Conservation (phyloP, 192 early-diverging fungal genomes). For the Dimargaris cristalligena region DNA sequence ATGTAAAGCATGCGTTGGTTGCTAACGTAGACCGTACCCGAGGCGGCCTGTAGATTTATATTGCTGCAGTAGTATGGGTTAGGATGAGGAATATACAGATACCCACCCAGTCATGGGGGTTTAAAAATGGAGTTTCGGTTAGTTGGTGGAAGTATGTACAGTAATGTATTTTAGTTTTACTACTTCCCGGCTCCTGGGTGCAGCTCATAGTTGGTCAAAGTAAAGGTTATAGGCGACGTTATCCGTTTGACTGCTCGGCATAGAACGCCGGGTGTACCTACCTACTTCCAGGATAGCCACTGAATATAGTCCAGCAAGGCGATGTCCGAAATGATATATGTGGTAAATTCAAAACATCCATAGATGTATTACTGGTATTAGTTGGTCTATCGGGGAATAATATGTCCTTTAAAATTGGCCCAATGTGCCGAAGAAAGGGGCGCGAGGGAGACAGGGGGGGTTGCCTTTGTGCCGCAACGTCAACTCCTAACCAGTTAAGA, state of each 20-base stretch:
- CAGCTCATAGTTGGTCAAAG: background rate
- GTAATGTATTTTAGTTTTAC: background rate
- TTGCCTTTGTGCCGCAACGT: background rate
- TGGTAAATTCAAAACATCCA: no score
- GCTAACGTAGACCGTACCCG: background rate
- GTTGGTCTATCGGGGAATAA: no score
- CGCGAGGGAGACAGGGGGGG: no score
- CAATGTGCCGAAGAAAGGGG: no score
- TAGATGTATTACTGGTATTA: no score
- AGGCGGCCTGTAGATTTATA: background rate
- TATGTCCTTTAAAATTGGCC: no score
- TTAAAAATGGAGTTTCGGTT: background rate
- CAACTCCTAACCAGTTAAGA: background rate
- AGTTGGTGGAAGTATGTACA: background rate
- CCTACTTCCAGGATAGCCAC: no score
- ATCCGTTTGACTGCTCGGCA: no score
- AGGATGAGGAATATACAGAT: background rate
- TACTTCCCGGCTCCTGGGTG: no score
- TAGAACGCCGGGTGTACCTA: no score
- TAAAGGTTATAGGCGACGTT: background rate
- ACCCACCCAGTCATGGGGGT: background rate
- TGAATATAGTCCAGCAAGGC: no score
- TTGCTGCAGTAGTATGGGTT: background rate
- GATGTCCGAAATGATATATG: no score
- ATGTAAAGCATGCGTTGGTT: conserved; percentile 6